Base-by-base conservation (phyloP, 2,329 filamentous ascomycete genomes). In the Cladophialophora exuberans region DNA sequence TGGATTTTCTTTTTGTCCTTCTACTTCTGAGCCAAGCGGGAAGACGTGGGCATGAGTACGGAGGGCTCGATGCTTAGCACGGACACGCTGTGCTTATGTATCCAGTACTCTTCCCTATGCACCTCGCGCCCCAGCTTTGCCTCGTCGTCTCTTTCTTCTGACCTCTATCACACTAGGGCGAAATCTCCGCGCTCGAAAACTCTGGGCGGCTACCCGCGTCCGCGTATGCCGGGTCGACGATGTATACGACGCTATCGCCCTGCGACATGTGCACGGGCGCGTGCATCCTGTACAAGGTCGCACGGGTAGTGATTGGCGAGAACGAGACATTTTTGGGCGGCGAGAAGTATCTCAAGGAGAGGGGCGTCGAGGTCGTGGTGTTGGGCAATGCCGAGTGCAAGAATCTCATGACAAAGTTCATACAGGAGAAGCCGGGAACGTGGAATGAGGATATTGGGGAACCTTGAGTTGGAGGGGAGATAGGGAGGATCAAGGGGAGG, bases 181-280 rank as follows among this genome's bases (percentile, higher is more conserved):
- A 92, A 70, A 91, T 87, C 17, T 84, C 87, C 15, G 83, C 86
- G n/a, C 78, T 92, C 33, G 85, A 88, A 67, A 85, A 87, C 70
- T 86, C 87, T 0, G 88, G 88, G 41, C 83, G 88, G 33, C 79
- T 90, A 18, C 84, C 86, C 26, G 87, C 86, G 13, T 82, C 81
- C 1, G 80, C 81, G 4, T 91, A 90, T 70, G 79, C 79, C 62
- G 85, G 84, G 25, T 82, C 85, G 30, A 91, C 87, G n/a, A 90
- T 92, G 86, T 92, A 89, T 72, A 92, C 88, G 2, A 90, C 88
- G 0, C 76, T 92, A 5, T 89, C 86, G 2, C 88, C 88, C 0
- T 92, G 88, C 69, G 86, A 89, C 67, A 91, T 91, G 88, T 92
- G 86, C 71, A 90, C 88, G 3, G 88, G 88, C 6, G 87, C 88